Percentiles rank a stretch among this genome's conserved stretches.
These are phyloP conservation scores for Colletotrichum tropicicola DNA, from an alignment of 2,329 filamentous ascomycete species.

Conservation along the genomic window DNA sequence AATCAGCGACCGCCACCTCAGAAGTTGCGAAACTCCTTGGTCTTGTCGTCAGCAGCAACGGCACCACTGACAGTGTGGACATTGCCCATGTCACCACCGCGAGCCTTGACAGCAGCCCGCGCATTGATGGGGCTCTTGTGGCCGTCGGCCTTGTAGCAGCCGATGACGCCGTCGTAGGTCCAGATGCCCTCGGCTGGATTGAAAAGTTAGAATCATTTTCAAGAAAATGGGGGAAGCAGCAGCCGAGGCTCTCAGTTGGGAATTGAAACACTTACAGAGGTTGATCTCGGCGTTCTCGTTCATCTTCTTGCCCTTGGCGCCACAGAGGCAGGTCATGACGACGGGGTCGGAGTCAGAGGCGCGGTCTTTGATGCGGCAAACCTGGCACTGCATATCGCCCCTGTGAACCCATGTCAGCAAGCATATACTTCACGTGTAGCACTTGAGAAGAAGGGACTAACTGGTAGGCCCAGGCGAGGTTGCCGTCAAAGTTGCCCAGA, in stretches of 20 bases:
- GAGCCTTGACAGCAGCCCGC: neutral
- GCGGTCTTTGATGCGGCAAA: neutral
- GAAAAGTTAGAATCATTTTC: neutral
- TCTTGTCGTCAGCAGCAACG: too few species aligned
- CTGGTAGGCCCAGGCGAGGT: neutral
- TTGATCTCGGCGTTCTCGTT: neutral
- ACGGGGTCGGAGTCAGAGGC: neutral
- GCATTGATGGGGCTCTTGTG: neutral
- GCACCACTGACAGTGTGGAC: too few species aligned
- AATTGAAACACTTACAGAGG: constrained; percentile 19
- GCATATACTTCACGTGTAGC: neutral
- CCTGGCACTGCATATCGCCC: neutral
- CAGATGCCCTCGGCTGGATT: constrained; percentile 10
- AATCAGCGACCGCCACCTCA: too few species aligned
- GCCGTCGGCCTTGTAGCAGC: neutral
- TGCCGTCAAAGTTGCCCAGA: neutral
- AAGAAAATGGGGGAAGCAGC: too few species aligned
- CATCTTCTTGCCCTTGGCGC: neutral
- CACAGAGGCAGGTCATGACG: neutral
- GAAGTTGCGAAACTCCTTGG: too few species aligned
- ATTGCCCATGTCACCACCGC: neutral
- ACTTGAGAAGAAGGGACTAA: neutral
- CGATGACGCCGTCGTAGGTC: constrained; percentile 1
- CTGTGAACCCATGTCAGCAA: neutral
- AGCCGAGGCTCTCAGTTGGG: too few species aligned